A percentile compares a stretch with the other conserved stretches of the same genome.
phyloP scores from a whole-genome alignment of 495 filamentous ascomycete species.

The Lindgomyces ingoldianus region DNA sequence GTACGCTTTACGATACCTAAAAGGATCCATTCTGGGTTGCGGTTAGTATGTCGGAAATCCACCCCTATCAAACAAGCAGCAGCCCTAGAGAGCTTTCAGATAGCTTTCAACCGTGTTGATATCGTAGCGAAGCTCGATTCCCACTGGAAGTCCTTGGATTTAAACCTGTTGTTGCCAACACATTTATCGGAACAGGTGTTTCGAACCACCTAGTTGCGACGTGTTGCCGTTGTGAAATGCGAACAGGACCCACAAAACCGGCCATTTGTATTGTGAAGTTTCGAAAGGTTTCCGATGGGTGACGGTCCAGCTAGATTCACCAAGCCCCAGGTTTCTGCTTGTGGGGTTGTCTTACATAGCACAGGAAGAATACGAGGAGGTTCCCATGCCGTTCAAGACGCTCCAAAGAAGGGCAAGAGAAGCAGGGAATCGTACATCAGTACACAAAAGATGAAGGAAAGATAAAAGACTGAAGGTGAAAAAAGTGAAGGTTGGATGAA shows the following conservation, averaged over 20 bases:
- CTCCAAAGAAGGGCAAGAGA: not conserved
- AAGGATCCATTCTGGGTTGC: conserved; percentile 32
- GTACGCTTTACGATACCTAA: conserved; percentile 34
- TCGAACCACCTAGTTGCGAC: not conserved
- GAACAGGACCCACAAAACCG: conserved; percentile 1
- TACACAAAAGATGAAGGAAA: not conserved
- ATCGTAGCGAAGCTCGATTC: not conserved
- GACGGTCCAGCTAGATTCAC: conserved; percentile 6
- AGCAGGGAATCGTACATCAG: not conserved
- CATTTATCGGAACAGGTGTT: not conserved
- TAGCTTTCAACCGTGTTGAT: conserved; percentile 7
- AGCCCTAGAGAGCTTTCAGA: not conserved
- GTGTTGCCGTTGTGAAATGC: not conserved
- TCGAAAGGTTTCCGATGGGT: not conserved
- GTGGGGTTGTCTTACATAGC: conserved; percentile 9
- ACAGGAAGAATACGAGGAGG: not conserved
- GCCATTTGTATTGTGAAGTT: conserved; percentile 12
- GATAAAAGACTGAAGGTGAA: not conserved
- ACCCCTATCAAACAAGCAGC: not conserved
- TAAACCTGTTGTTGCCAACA: not conserved
- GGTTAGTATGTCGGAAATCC: conserved; percentile 6
- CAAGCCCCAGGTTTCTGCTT: not conserved
- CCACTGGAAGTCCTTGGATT: not conserved
- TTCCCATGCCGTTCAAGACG: not conserved
- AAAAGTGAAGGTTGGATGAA: not conserved